A percentile compares a stretch with the other conserved stretches of the same genome.
Conservation (phyloP, 1,284 basidiomycete species). For the Microbotryum lychnidis-dioicae region DNA sequence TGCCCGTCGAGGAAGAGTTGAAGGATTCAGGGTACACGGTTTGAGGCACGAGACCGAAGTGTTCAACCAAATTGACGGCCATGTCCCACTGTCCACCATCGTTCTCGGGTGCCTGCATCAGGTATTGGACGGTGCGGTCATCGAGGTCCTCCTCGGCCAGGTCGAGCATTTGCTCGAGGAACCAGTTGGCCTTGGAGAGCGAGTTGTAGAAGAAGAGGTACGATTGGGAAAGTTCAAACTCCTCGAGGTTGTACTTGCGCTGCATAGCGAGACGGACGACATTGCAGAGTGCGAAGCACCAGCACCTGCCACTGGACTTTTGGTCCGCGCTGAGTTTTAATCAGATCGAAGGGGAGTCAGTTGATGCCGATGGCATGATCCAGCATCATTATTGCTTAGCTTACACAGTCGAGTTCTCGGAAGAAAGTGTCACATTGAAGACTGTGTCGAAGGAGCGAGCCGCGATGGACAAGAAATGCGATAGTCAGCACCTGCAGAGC, state of each 20-base stretch:
- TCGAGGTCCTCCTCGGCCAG: constrained; percentile 71
- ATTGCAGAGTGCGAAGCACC: constrained; percentile 78
- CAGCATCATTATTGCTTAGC: neutral
- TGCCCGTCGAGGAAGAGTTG: constrained; percentile 64
- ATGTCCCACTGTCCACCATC: constrained; percentile 84
- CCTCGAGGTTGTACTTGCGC: constrained; percentile 69
- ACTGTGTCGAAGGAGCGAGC: constrained; percentile 55
- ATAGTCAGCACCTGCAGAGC: constrained; percentile 1
- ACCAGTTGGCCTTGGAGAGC: constrained; percentile 60
- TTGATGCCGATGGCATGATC: no score
- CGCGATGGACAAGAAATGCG: neutral
- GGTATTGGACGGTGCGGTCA: constrained; percentile 67
- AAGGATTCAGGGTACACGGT: constrained; percentile 75
- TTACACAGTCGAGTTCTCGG: constrained; percentile 45
- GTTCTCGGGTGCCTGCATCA: constrained; percentile 68
- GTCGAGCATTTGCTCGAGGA: constrained; percentile 79
- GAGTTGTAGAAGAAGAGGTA: constrained; percentile 66
- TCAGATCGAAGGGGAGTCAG: no score
- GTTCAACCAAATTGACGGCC: constrained; percentile 76
- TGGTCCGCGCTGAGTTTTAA: constrained; percentile 73
- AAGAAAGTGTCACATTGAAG: constrained; percentile 72
- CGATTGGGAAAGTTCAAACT: constrained; percentile 78
- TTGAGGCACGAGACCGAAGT: constrained; percentile 69
- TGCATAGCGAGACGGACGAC: constrained; percentile 61
- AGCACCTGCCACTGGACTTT: constrained; percentile 77